These are phyloP conservation scores for Ballota nigra DNA, from an alignment of 257 asterid genomes.

Conservation along the genomic window DNA sequence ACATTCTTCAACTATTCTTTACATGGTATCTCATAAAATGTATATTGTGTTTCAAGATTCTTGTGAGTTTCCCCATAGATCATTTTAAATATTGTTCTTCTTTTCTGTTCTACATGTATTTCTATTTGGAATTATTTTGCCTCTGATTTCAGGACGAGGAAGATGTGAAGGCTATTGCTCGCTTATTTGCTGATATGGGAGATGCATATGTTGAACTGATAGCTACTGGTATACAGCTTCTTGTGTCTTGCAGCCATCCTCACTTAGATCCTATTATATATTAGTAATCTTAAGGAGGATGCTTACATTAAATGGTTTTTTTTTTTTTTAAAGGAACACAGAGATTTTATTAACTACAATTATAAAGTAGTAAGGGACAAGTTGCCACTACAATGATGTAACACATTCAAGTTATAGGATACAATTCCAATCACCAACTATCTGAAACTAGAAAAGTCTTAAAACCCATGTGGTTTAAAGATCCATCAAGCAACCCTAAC, in stretches of 20 bases:
- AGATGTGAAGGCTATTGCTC: slow-evolving; percentile 98
- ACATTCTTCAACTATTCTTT: neutral
- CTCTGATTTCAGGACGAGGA: slow-evolving; percentile 81
- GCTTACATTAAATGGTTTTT: neutral
- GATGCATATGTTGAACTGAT: slow-evolving; percentile 96
- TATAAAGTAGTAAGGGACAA: too few species aligned
- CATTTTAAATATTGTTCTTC: slow-evolving; percentile 7
- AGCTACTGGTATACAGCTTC: slow-evolving; percentile 72
- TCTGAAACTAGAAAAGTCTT: neutral
- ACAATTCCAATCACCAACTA: neutral
- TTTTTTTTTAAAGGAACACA: neutral
- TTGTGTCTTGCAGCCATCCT: slow-evolving; percentile 20
- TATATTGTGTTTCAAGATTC: neutral
- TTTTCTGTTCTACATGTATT: slow-evolving; percentile 12
- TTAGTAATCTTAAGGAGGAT: slow-evolving; percentile 4
- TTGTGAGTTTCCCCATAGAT: slow-evolving; percentile 11
- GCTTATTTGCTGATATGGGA: slow-evolving; percentile 97
- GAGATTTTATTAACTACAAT: neutral
- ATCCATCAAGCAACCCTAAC: neutral
- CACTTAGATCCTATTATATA: slow-evolving; percentile 12
- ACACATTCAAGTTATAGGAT: too few species aligned
- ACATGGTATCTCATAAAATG: neutral
- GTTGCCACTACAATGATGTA: too few species aligned
- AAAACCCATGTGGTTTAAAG: neutral
- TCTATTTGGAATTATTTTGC: slow-evolving; percentile 20